Percentiles rank a stretch among this genome's conserved stretches.
Conservation (phyloP, 2,329 filamentous ascomycete genomes). For the Sclerotinia nivalis region DNA sequence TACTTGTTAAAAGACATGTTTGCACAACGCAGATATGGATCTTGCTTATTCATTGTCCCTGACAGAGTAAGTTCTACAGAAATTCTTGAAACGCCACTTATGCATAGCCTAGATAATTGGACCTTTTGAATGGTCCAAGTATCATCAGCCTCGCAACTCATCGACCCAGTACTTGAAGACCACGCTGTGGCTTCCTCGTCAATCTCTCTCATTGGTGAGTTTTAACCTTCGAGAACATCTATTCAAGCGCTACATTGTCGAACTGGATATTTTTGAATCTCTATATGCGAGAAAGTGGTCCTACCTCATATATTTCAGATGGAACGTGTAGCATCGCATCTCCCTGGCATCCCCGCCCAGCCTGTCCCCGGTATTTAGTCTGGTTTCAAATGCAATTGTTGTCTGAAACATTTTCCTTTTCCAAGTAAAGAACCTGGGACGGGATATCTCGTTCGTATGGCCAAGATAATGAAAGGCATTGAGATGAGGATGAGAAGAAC, state of each 20-base stretch:
- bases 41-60: not conserved
- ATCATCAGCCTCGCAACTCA: constrained; percentile 7
- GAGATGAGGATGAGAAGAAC: not conserved
- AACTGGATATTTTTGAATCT: not conserved
- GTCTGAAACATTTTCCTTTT: constrained; percentile 14
- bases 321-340: not conserved
- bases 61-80: not conserved
- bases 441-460: not conserved
- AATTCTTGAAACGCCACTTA: constrained; percentile 11
- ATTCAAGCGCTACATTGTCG: not conserved
- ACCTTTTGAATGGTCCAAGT: constrained; percentile 14
- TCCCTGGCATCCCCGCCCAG: not conserved
- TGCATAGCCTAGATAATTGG: constrained; percentile 12
- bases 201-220: not conserved
- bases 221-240: not conserved
- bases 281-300: constrained; percentile 1
- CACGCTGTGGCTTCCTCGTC: constrained; percentile 17
- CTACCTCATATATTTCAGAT: constrained; percentile 4
- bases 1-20: not conserved
- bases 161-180: constrained; percentile 11
- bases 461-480: not conserved
- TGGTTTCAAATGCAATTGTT: constrained; percentile 11
- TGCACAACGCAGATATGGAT: constrained; percentile 15
- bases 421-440: not conserved
- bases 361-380: not conserved